These are phyloP conservation scores for Petasospora fabianii DNA, from an alignment of 1,139 yeast species.

Conservation along the genomic window DNA sequence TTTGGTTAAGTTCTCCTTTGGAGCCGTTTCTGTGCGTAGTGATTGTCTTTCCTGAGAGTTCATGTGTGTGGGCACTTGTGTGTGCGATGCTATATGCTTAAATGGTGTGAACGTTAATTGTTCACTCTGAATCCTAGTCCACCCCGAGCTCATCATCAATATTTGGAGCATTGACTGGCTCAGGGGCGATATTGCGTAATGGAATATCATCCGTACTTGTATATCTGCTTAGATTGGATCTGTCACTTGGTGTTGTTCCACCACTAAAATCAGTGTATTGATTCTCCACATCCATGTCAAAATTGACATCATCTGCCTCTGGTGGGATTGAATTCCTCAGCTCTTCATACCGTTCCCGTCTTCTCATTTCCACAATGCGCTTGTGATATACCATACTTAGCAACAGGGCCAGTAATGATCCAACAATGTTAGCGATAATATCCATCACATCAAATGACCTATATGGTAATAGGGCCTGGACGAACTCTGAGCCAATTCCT, in stretches of 20 bases:
- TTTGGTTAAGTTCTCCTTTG: no score
- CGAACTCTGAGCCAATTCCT: conserved; percentile 48
- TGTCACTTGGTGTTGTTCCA: conserved; percentile 13
- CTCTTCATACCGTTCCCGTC: conserved; percentile 23
- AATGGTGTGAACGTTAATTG: no score
- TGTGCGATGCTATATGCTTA: no score
- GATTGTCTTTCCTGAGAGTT: neutral
- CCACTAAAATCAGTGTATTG: conserved; percentile 9
- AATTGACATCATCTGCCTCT: conserved; percentile 27
- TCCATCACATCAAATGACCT: conserved; percentile 49
- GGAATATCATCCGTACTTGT: conserved; percentile 25
- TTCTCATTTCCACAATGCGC: conserved; percentile 19
- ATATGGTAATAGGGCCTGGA: conserved; percentile 42
- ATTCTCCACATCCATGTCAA: conserved; percentile 27
- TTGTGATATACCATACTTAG: conserved; percentile 21
- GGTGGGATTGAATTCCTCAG: conserved; percentile 25
- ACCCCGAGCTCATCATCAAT: conserved; percentile 21
- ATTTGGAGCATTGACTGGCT: conserved; percentile 13
- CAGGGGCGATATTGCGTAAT: conserved; percentile 19
- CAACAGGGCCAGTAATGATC: conserved; percentile 27
- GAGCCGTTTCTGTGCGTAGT: no score
- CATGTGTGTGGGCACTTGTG: neutral
- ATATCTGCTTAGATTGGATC: conserved; percentile 23
- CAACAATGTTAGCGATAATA: conserved; percentile 40
- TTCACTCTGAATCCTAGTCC: conserved; percentile 15